Conservation (phyloP, 2,329 filamentous ascomycete species). For the Metarhizium humberi region DNA sequence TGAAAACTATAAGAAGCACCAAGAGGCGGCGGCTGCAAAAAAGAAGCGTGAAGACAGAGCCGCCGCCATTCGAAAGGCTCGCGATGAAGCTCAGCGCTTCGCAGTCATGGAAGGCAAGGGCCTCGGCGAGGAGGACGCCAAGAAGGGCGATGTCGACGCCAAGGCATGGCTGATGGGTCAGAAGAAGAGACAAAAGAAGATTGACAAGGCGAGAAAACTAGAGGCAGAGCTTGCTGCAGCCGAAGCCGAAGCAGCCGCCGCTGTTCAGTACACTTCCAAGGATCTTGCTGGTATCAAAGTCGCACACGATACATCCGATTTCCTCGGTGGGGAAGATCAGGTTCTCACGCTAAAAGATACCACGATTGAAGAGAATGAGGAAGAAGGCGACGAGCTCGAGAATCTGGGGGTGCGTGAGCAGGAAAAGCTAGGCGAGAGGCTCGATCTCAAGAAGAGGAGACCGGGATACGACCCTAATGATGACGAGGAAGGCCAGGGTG, state of each 20-base stretch:
- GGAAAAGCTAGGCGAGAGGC: conserved; percentile 63
- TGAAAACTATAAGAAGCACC: conserved; percentile 59
- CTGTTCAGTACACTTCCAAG: conserved; percentile 65
- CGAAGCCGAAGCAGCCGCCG: conserved; percentile 55
- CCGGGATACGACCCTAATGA: conserved; percentile 80
- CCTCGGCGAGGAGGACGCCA: conserved; percentile 65
- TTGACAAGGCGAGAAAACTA: conserved; percentile 62
- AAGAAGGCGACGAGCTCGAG: conserved; percentile 84
- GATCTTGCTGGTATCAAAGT: conserved; percentile 89
- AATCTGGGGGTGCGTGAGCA: conserved; percentile 62
- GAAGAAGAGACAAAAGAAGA: conserved; percentile 91
- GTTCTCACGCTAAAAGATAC: conserved; percentile 91
- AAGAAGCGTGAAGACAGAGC: conserved; percentile 69
- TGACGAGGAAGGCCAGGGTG: conserved; percentile 53
- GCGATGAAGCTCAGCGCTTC: conserved; percentile 71
- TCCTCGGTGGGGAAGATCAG: conserved; percentile 77
- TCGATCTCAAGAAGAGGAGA: conserved; percentile 85
- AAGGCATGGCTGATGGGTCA: conserved; percentile 79
- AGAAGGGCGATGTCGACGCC: conserved; percentile 59
- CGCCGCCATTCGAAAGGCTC: conserved; percentile 77
- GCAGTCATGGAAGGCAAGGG: conserved; percentile 72
- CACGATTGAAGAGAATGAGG: conserved; percentile 73
- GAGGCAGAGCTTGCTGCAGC: conserved; percentile 74
- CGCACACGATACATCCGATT: conserved; percentile 73
- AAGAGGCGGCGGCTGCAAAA: conserved; percentile 68